phyloP scores from a whole-genome alignment of 371 early-diverging fungal genomes.

The Rhizomucor miehei region DNA sequence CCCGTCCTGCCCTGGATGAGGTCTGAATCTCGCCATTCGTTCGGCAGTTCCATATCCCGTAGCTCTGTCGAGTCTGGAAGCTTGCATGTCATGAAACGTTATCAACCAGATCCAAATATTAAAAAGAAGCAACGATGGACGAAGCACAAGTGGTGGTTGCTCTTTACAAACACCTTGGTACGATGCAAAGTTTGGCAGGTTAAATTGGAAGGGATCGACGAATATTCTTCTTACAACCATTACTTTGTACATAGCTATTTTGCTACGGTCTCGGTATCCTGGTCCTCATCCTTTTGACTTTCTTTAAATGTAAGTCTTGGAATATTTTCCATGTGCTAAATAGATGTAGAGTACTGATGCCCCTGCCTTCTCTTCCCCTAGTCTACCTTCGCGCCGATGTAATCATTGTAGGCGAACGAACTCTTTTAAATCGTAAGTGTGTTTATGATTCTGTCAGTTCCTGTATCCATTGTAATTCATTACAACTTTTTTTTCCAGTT shows the following conservation, averaged over 20 bases:
- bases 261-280: conserved; percentile 41
- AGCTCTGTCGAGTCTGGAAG: conserved; percentile 22
- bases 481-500: too few species aligned
- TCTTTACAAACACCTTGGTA: conserved; percentile 54
- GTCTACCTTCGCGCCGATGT: conserved; percentile 49
- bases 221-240: neutral
- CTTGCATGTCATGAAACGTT: conserved; percentile 42
- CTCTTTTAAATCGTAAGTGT: conserved; percentile 45
- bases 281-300: conserved; percentile 36
- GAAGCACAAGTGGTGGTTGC: conserved; percentile 47
- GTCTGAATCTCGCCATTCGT: conserved; percentile 35
- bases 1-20: conserved; percentile 50
- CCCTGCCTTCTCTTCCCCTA: conserved; percentile 1
- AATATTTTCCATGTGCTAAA: neutral
- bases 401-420: conserved; percentile 40
- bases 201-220: neutral
- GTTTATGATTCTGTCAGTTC: neutral
- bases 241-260: conserved; percentile 32
- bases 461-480: too few species aligned
- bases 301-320: conserved; percentile 39
- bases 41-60: conserved; percentile 17
- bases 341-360: neutral
- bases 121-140: conserved; percentile 52
- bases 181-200: conserved; percentile 1
- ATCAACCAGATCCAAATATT: conserved; percentile 20